phyloP scores from a whole-genome alignment of 768 basidiomycete species.

The Mrakia frigida region DNA sequence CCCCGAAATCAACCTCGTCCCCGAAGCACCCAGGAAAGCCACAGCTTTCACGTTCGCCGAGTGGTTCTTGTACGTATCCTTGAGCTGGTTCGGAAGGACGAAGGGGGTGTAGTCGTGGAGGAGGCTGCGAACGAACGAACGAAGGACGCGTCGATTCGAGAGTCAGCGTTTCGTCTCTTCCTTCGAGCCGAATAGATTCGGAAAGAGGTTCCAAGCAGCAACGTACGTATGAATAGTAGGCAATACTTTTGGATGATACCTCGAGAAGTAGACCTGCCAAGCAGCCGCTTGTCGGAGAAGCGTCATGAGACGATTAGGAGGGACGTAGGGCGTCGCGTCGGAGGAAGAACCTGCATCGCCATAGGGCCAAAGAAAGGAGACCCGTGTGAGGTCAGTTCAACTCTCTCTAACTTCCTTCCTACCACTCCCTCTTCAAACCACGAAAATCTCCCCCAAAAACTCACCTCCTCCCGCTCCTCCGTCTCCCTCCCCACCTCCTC shows the following conservation, averaged over 20 bases:
- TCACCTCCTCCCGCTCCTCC: neutral
- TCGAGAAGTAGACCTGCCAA: constrained; percentile 36
- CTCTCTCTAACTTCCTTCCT: no score
- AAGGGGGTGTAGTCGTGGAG: constrained; percentile 40
- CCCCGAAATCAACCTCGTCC: constrained; percentile 38
- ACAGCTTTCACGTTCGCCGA: constrained; percentile 42
- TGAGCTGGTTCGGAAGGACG: constrained; percentile 36
- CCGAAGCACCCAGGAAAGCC: constrained; percentile 34
- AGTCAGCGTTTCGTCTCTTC: neutral
- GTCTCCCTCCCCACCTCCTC: neutral
- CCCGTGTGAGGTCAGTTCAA: neutral
- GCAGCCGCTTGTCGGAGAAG: constrained; percentile 41
- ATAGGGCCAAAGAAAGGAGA: neutral
- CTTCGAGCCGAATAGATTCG: neutral
- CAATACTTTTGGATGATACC: neutral
- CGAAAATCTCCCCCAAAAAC: no score
- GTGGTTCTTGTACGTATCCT: constrained; percentile 35
- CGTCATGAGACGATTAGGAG: constrained; percentile 35
- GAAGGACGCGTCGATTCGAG: neutral
- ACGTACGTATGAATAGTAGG: constrained; percentile 28
- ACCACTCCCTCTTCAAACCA: no score
- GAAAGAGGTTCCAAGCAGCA: no score
- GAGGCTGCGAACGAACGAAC: constrained; percentile 15
- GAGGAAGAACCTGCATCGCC: neutral
- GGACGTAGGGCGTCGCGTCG: constrained; percentile 24